Conservation (phyloP, 257 asterid species). For the Solanum stenotomum region DNA sequence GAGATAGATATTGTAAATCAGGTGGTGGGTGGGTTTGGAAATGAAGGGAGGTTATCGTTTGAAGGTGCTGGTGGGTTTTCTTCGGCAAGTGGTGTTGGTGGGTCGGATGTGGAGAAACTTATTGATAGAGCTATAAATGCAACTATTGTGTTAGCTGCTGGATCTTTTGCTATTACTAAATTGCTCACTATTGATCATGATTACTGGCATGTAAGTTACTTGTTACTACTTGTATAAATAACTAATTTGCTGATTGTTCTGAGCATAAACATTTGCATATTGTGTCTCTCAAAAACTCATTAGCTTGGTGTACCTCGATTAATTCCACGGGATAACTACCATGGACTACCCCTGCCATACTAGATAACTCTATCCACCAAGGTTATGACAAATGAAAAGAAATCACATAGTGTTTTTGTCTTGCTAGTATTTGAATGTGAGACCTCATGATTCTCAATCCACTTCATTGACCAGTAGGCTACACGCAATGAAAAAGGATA, state of each 20-base stretch:
- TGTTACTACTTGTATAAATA: background rate
- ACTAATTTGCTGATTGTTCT: background rate
- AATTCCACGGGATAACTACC: background rate
- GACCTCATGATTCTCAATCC: background rate
- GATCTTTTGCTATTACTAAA: constrained; percentile 71
- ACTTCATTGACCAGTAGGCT: background rate
- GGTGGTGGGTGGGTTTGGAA: constrained; percentile 55
- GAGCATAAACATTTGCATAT: background rate
- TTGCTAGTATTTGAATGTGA: background rate
- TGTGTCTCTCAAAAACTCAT: background rate
- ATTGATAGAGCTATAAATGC: constrained; percentile 72
- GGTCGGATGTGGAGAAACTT: constrained; percentile 28
- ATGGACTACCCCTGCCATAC: background rate
- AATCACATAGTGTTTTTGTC: background rate
- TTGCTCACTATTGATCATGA: constrained; percentile 70
- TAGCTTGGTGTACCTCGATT: too few species aligned
- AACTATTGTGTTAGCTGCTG: constrained; percentile 64
- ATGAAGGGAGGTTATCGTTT: constrained; percentile 51
- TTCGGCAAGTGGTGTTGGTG: constrained; percentile 35
- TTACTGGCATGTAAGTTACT: constrained; percentile 72
- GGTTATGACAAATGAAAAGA: background rate
- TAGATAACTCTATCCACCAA: background rate
- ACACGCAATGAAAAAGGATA: background rate
- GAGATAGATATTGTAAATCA: constrained; percentile 19
- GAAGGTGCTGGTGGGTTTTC: constrained; percentile 51